Conservation (phyloP, 164 flowering plant species). For the Brasenia schreberi region DNA sequence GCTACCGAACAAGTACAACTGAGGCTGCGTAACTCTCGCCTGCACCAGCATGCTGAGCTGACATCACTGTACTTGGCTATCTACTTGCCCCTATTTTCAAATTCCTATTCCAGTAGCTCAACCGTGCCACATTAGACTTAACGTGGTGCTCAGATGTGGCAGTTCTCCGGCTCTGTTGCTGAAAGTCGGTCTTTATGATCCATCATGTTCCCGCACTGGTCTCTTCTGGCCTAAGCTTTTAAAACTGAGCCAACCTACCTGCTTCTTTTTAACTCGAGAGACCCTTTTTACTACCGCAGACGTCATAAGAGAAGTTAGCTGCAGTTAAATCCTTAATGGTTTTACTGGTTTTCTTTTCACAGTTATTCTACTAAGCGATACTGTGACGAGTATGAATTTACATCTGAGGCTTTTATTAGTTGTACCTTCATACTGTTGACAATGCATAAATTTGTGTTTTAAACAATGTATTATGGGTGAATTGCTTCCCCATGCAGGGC, state of each 20-base stretch:
- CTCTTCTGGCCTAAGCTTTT: not conserved
- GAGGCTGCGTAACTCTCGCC: not conserved
- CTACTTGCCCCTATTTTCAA: not conserved
- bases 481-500: slow-evolving; percentile 37
- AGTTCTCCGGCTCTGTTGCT: not conserved
- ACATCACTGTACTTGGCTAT: not conserved
- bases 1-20: not conserved
- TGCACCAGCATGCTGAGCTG: not conserved
- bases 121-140: too few relatives aligned
- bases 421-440: too few relatives aligned
- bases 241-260: not conserved
- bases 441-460: too few relatives aligned
- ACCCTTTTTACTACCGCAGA: not conserved
- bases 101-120: not conserved
- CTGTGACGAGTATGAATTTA: too few relatives aligned
- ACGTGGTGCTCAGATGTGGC: not conserved
- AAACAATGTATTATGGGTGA: too few relatives aligned
- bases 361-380: too few relatives aligned
- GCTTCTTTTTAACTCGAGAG: not conserved
- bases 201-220: not conserved
- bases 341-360: too few relatives aligned
- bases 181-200: not conserved
- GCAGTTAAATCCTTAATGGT: too few relatives aligned
- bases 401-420: too few relatives aligned
- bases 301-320: too few relatives aligned